These are phyloP conservation scores for Calonectria montana DNA, from an alignment of 2,329 filamentous ascomycete genomes.

Conservation along the genomic window DNA sequence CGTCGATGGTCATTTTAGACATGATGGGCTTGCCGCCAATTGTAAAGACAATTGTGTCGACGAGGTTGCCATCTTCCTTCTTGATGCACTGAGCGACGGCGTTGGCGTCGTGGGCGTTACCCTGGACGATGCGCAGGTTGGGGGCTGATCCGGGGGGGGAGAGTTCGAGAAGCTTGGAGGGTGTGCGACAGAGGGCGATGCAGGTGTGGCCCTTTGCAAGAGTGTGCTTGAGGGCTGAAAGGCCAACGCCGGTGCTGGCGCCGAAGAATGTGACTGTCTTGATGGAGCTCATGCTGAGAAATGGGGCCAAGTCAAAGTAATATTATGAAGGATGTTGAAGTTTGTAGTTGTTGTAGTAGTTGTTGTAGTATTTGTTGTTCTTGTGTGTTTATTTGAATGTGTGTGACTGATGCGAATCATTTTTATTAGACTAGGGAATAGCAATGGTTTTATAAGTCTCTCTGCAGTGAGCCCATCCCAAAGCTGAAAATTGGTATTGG, in stretches of 20 bases:
- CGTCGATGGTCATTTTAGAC: constrained; percentile 51
- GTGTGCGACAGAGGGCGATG: constrained; percentile 61
- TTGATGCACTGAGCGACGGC: constrained; percentile 52
- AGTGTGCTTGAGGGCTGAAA: neutral
- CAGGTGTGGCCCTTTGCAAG: constrained; percentile 44
- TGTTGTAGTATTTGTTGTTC: no score
- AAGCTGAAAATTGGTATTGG: neutral
- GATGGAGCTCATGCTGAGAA: neutral
- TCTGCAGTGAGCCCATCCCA: neutral
- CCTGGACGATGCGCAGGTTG: constrained; percentile 57
- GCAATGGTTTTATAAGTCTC: neutral
- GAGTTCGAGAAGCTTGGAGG: constrained; percentile 57
- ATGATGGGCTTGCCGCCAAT: constrained; percentile 55
- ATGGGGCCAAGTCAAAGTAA: neutral
- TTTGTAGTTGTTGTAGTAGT: neutral
- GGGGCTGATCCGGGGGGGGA: constrained; percentile 45
- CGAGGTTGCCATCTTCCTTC: constrained; percentile 45
- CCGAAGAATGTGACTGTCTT: constrained; percentile 1
- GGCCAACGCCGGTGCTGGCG: constrained; percentile 5
- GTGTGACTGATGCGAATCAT: neutral
- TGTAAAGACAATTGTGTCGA: constrained; percentile 59
- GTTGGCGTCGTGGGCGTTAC: constrained; percentile 58
- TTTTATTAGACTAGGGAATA: no score
- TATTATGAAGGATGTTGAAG: neutral
- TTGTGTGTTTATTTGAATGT: neutral